phyloP scores from a whole-genome alignment of 139 green algal species.

The Auxenochlorella pyrenoidosa region DNA sequence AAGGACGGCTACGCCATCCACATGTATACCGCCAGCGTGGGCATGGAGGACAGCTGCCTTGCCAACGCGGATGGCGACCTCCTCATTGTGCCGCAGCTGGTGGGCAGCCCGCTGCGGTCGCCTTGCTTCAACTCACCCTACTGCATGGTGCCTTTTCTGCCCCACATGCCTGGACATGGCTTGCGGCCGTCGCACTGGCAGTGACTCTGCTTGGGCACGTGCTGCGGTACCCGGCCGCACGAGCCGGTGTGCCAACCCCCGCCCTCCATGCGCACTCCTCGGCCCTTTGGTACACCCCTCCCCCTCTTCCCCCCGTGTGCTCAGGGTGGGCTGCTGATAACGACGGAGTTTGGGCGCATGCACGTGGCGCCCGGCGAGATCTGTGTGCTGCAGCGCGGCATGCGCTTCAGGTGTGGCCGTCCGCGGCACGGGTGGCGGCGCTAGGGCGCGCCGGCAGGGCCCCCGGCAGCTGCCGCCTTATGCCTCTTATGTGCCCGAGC shows the following conservation, averaged over 20 bases:
- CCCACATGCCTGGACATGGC: no score
- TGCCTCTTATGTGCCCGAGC: not conserved
- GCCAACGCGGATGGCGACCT: slow-evolving; percentile 95
- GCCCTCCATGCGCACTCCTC: not conserved
- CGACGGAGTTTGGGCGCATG: slow-evolving; percentile 90
- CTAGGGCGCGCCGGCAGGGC: no score
- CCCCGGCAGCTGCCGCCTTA: no score
- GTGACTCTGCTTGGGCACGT: no score
- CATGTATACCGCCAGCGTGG: slow-evolving; percentile 76
- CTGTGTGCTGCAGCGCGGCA: slow-evolving; percentile 65
- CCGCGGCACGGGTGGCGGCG: no score
- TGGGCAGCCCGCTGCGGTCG: not conserved
- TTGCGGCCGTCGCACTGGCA: no score
- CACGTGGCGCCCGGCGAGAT: slow-evolving; percentile 84
- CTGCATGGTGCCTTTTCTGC: no score
- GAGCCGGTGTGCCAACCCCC: no score
- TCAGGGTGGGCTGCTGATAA: slow-evolving; percentile 76
- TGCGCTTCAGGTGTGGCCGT: slow-evolving; percentile 15
- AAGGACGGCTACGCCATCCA: slow-evolving; percentile 95
- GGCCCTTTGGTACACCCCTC: no score
- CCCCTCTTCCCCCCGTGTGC: not conserved
- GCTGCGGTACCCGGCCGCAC: no score
- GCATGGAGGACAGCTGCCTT: slow-evolving; percentile 83
- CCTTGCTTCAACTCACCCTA: not conserved
- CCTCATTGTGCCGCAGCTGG: slow-evolving; percentile 69